Conservation (phyloP, 2,329 filamentous ascomycete species). For the Curvularia lunata region DNA sequence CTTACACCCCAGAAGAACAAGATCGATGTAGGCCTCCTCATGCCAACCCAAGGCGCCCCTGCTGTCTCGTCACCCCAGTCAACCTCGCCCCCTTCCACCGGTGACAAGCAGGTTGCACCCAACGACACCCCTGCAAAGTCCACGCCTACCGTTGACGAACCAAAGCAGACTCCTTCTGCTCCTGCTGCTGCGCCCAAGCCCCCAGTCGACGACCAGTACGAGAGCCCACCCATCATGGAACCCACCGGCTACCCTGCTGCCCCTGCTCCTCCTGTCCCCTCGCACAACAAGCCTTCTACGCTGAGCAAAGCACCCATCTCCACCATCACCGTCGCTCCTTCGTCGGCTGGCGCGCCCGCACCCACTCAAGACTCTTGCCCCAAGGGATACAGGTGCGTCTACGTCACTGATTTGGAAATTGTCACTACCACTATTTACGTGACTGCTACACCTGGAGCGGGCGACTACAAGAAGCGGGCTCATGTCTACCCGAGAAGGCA, state of each 20-base stretch:
- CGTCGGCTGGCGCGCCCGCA: constrained; percentile 26
- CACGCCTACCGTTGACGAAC: neutral
- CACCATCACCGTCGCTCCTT: constrained; percentile 25
- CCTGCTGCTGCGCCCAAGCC: constrained; percentile 16
- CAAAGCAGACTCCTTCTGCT: constrained; percentile 9
- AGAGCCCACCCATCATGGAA: constrained; percentile 11
- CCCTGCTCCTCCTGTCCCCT: constrained; percentile 4
- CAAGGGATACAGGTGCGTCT: constrained; percentile 33
- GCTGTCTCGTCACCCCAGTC: constrained; percentile 28
- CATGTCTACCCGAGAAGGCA: constrained; percentile 1
- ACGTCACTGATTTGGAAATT: constrained; percentile 28
- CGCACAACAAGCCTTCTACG: constrained; percentile 2
- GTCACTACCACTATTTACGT: constrained; percentile 39
- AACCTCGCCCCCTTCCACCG: constrained; percentile 3
- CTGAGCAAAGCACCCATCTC: constrained; percentile 8
- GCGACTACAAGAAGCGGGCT: constrained; percentile 22
- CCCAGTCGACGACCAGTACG: constrained; percentile 19
- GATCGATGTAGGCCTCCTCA: constrained; percentile 41
- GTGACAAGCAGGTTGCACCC: constrained; percentile 11
- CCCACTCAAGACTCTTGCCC: constrained; percentile 31
- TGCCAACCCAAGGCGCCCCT: constrained; percentile 24
- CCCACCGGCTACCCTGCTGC: neutral
- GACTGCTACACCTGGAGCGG: constrained; percentile 25
- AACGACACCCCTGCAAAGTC: neutral
- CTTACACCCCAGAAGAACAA: constrained; percentile 42